Percentiles rank a stretch among this genome's conserved stretches.
These are phyloP conservation scores for Sporothrix inflata DNA, from an alignment of 2,329 filamentous ascomycete species.

Conservation along the genomic window DNA sequence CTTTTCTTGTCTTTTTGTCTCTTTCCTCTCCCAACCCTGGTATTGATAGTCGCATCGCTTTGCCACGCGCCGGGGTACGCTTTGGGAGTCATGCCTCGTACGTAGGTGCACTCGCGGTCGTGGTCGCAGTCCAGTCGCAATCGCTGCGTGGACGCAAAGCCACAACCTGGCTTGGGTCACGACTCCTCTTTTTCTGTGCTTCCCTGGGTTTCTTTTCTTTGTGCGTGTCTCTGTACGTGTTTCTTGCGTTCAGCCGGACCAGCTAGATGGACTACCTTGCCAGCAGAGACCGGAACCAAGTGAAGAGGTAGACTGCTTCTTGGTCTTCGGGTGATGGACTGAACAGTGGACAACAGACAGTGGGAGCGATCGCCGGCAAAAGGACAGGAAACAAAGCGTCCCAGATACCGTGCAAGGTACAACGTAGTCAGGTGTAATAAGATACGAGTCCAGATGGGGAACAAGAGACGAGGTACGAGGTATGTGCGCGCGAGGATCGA, in stretches of 20 bases:
- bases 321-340: conserved; percentile 18
- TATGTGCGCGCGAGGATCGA: conserved; percentile 14
- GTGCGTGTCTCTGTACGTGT: conserved; percentile 1
- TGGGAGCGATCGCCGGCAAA: conserved; percentile 3
- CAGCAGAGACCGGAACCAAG: not conserved
- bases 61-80: conserved; percentile 9
- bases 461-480: conserved; percentile 6
- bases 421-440: not conserved
- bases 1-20: not conserved
- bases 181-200: not conserved
- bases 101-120: not conserved
- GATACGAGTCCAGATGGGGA: not conserved
- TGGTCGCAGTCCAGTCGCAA: not conserved
- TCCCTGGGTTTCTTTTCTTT: not conserved
- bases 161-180: not conserved
- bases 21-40: not conserved
- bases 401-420: not conserved
- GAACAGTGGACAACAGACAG: not conserved
- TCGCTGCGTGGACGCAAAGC: conserved; percentile 4
- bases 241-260: conserved; percentile 24
- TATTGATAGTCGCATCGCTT: not conserved
- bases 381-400: not conserved
- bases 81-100: conserved; percentile 16
- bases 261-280: not conserved
- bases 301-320: conserved; percentile 1